Conservation (phyloP, 2,329 filamentous ascomycete species). For the Fusarium longipes region DNA sequence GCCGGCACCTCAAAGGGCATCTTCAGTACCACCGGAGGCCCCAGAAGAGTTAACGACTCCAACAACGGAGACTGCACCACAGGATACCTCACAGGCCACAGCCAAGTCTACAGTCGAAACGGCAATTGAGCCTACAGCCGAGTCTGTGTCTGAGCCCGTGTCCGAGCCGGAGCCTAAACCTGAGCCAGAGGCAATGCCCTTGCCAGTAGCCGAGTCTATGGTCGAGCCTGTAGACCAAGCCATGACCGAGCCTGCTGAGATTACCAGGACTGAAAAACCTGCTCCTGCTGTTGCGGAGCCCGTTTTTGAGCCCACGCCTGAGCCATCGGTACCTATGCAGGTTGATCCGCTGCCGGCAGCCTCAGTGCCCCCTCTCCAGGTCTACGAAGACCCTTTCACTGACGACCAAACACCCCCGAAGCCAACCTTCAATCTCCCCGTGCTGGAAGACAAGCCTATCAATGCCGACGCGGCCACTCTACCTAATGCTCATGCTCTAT, state of each 20-base stretch:
- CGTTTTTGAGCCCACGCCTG: conserved; percentile 20
- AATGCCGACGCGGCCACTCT: conserved; percentile 64
- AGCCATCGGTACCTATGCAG: conserved; percentile 6
- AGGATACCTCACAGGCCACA: conserved; percentile 3
- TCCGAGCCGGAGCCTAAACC: background rate
- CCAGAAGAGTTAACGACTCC: conserved; percentile 30
- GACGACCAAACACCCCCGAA: conserved; percentile 60
- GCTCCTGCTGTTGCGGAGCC: conserved; percentile 10
- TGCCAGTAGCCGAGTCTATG: background rate
- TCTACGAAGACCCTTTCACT: conserved; percentile 72
- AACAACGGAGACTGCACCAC: conserved; percentile 20
- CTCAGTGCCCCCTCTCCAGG: conserved; percentile 55
- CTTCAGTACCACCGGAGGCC: conserved; percentile 14
- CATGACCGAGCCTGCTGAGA: conserved; percentile 39
- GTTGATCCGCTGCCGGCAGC: conserved; percentile 25
- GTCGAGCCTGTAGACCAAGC: conserved; percentile 1
- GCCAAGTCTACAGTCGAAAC: conserved; percentile 8
- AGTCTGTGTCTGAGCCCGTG: background rate
- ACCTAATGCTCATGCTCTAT: conserved; percentile 43
- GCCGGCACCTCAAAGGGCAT: conserved; percentile 33
- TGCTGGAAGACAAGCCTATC: conserved; percentile 69
- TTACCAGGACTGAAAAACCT: background rate
- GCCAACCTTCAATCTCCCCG: conserved; percentile 59
- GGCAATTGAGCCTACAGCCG: background rate
- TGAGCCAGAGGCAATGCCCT: background rate